A percentile compares a stretch with the other conserved stretches of the same genome.
These are phyloP conservation scores for Byssoonygena ceratinophila DNA, from an alignment of 2,329 filamentous ascomycete genomes.

Conservation along the genomic window DNA sequence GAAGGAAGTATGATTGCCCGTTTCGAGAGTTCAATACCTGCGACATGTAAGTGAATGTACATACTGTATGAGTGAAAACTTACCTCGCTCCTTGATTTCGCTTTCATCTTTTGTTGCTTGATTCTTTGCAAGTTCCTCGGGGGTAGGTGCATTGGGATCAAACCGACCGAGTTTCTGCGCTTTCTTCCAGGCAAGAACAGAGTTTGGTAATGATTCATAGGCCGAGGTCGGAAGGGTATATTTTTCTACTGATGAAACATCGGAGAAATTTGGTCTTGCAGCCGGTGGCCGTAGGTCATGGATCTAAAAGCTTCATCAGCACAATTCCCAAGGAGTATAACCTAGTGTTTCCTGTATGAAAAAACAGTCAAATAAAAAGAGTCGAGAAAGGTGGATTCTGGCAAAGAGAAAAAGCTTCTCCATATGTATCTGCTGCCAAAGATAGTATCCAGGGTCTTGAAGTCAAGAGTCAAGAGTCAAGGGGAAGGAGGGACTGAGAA, in stretches of 20 bases:
- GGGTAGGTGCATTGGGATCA: constrained; percentile 67
- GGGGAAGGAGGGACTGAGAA: background rate
- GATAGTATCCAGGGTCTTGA: no score
- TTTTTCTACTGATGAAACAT: constrained; percentile 72
- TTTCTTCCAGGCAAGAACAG: constrained; percentile 91
- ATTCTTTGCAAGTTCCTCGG: constrained; percentile 61
- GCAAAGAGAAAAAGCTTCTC: background rate
- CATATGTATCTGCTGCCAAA: no score
- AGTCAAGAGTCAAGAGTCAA: no score
- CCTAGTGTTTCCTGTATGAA: background rate
- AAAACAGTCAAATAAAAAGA: background rate
- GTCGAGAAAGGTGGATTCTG: background rate
- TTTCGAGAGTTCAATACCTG: constrained; percentile 34
- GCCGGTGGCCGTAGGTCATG: constrained; percentile 66
- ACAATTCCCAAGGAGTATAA: background rate
- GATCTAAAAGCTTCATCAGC: constrained; percentile 45
- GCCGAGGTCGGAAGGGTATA: constrained; percentile 77
- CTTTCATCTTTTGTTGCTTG: constrained; percentile 47
- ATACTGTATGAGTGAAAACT: constrained; percentile 14
- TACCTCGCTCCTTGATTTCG: constrained; percentile 60
- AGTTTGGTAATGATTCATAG: constrained; percentile 78
- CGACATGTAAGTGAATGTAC: background rate
- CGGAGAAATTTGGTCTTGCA: constrained; percentile 67
- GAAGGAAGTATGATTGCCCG: constrained; percentile 40
- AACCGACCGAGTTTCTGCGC: constrained; percentile 92